Percentiles rank a stretch among this genome's conserved stretches.
Conservation (phyloP, 164 flowering plant genomes). For the Piper betle region DNA sequence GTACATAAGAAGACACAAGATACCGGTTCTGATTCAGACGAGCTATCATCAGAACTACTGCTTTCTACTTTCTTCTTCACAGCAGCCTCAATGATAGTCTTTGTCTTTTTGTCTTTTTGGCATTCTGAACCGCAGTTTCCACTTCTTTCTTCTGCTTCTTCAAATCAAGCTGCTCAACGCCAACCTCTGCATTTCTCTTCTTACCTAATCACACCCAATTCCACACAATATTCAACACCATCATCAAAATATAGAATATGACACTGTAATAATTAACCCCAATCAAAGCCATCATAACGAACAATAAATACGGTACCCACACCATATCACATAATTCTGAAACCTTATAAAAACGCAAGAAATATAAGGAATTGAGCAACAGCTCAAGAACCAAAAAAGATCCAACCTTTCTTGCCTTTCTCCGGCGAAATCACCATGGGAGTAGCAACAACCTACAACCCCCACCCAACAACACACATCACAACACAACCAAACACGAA, state of each 20-base stretch:
- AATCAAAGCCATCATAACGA: too few species aligned
- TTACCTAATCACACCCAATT: conserved; percentile 13
- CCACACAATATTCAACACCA: background rate
- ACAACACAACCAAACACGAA: too few species aligned
- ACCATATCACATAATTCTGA: too few species aligned
- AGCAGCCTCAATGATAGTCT: conserved; percentile 1
- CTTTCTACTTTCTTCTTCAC: conserved; percentile 25
- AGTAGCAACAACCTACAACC: conserved; percentile 8
- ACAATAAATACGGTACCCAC: too few species aligned
- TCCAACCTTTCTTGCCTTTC: conserved; percentile 3
- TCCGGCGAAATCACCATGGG: conserved; percentile 7
- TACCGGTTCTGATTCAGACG: conserved; percentile 33
- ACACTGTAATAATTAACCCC: too few species aligned
- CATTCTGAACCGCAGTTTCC: conserved; percentile 19
- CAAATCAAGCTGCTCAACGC: conserved; percentile 23
- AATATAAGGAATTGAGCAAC: background rate
- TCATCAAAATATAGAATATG: background rate
- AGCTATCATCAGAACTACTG: conserved; percentile 32
- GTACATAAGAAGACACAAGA: background rate
- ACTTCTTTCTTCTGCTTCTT: conserved; percentile 49
- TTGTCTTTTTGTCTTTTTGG: conserved; percentile 16
- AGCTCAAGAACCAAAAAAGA: background rate
- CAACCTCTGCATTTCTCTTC: conserved; percentile 57
- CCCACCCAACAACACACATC: too few species aligned
- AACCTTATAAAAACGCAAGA: background rate